Percentiles rank a stretch among this genome's conserved stretches.
Evolutionary conservation across 1,284 basidiomycete genomes (phyloP).

Genomic region (Xerocomus cyaneibrunnescens): DNA sequence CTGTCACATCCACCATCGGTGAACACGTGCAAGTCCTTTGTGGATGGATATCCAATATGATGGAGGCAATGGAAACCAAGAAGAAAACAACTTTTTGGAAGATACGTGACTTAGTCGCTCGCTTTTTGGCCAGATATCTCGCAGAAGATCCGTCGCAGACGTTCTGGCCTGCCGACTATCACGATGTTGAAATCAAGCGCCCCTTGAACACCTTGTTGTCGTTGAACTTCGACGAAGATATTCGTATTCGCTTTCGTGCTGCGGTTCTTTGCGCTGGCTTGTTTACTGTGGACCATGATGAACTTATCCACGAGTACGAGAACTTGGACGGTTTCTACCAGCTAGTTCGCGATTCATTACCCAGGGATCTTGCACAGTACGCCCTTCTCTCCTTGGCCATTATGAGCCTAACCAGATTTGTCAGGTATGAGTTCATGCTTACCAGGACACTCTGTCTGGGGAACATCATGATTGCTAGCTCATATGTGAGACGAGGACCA

Average conservation of each 20-base stretch:
- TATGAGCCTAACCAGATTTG: slow-evolving; percentile 5
- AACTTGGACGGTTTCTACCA: slow-evolving; percentile 41
- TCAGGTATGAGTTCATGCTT: slow-evolving; percentile 74
- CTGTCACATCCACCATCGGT: slow-evolving; percentile 41
- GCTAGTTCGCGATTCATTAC: slow-evolving; percentile 44
- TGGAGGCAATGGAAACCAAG: slow-evolving; percentile 35
- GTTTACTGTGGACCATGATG: slow-evolving; percentile 43
- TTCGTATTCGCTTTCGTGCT: slow-evolving; percentile 82
- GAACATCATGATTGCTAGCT: slow-evolving; percentile 83
- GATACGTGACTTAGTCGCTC: slow-evolving; percentile 62
- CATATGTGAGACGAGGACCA: slow-evolving; percentile 77
- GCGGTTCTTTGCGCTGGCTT: slow-evolving; percentile 63
- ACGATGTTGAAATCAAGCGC: slow-evolving; percentile 32
- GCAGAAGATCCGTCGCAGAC: slow-evolving; percentile 54
- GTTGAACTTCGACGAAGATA: slow-evolving; percentile 69
- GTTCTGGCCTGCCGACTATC: slow-evolving; percentile 46
- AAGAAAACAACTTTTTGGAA: slow-evolving; percentile 62
- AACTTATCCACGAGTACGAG: slow-evolving; percentile 21
- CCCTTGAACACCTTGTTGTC: slow-evolving; percentile 52
- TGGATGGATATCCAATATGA: slow-evolving; percentile 49
- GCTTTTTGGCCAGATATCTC: slow-evolving; percentile 70
- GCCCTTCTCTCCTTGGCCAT: slow-evolving; percentile 23
- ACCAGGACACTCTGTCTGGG: slow-evolving; percentile 78
- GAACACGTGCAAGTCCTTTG: slow-evolving; percentile 50
- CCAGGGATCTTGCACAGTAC: slow-evolving; percentile 47